A percentile compares a stretch with the other conserved stretches of the same genome.
Evolutionary conservation across 2,329 filamentous ascomycete genomes (phyloP).

Genomic region (Microsporum canis): DNA sequence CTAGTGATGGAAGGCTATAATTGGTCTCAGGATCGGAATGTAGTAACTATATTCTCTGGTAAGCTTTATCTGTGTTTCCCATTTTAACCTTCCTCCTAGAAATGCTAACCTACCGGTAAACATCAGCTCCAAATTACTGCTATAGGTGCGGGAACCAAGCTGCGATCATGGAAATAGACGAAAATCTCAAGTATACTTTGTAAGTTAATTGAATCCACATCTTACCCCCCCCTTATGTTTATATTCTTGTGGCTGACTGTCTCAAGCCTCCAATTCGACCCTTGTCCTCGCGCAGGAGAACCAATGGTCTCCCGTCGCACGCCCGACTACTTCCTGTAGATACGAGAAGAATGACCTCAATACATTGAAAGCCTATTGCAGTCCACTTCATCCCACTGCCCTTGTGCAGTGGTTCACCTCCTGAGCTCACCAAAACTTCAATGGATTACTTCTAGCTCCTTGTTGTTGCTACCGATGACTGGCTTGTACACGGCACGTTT

Average conservation of each 20-base stretch:
- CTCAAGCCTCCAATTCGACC: constrained; percentile 90
- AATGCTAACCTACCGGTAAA: neutral
- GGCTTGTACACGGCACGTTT: neutral
- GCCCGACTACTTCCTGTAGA: constrained; percentile 95
- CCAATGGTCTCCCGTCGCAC: constrained; percentile 97
- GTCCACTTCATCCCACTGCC: neutral
- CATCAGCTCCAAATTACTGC: constrained; percentile 75
- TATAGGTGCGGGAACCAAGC: constrained; percentile 98
- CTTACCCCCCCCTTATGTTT: neutral
- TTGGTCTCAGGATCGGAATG: constrained; percentile 90
- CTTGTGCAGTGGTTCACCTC: neutral
- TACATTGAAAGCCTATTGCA: neutral
- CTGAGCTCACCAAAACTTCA: neutral
- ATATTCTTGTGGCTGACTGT: constrained; percentile 1
- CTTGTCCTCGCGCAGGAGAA: constrained; percentile 91
- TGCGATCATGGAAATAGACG: constrained; percentile 99
- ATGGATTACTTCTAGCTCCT: neutral
- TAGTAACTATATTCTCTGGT: constrained; percentile 57
- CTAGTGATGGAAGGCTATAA: constrained; percentile 69
- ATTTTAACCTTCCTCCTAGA: neutral
- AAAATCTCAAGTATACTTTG: constrained; percentile 99
- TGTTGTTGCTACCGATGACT: neutral
- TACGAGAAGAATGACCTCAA: constrained; percentile 2
- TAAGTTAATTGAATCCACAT: constrained; percentile 42
- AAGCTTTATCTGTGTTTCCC: neutral